Percentiles rank a stretch among this genome's conserved stretches.
Conservation (phyloP, 2,329 filamentous ascomycete species). For the Aspergillus glaucus region DNA sequence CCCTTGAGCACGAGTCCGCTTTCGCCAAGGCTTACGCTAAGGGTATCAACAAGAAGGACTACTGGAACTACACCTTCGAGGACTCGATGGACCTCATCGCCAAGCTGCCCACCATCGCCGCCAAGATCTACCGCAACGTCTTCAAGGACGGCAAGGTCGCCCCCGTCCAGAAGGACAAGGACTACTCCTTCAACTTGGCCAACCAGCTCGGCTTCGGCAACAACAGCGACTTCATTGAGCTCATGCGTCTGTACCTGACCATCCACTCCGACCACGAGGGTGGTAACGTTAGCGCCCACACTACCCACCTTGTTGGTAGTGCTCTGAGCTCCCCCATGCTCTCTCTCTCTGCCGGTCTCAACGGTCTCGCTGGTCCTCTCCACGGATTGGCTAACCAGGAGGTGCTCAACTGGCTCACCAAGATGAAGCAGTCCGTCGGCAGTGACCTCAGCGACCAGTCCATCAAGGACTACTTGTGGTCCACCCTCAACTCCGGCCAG, state of each 20-base stretch:
- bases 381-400: slow-evolving; percentile 99
- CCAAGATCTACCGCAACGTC: slow-evolving; percentile 99
- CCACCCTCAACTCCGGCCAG: slow-evolving; percentile 88
- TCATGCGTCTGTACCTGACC: slow-evolving; percentile 98
- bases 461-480: slow-evolving; percentile 99
- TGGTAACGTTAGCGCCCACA: slow-evolving; percentile 97
- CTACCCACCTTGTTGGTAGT: slow-evolving; percentile 93
- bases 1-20: slow-evolving; percentile 94
- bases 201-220: slow-evolving; percentile 96
- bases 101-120: slow-evolving; percentile 95
- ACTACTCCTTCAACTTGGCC: slow-evolving; percentile 98
- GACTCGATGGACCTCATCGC: slow-evolving; percentile 99
- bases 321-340: slow-evolving; percentile 97
- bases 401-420: slow-evolving; percentile 95
- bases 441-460: slow-evolving; percentile 92
- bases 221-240: slow-evolving; percentile 95
- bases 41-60: slow-evolving; percentile 98
- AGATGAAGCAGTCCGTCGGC: slow-evolving; percentile 96
- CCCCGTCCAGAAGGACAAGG: slow-evolving; percentile 94
- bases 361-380: slow-evolving; percentile 95
- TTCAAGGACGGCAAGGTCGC: slow-evolving; percentile 99
- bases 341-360: slow-evolving; percentile 90
- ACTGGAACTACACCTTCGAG: slow-evolving; percentile 99
- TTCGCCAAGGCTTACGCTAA: slow-evolving; percentile 99
- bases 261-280: slow-evolving; percentile 99